These are phyloP conservation scores for Phyllosticta ampelicida DNA, from an alignment of 2,329 filamentous ascomycete genomes.

Conservation along the genomic window DNA sequence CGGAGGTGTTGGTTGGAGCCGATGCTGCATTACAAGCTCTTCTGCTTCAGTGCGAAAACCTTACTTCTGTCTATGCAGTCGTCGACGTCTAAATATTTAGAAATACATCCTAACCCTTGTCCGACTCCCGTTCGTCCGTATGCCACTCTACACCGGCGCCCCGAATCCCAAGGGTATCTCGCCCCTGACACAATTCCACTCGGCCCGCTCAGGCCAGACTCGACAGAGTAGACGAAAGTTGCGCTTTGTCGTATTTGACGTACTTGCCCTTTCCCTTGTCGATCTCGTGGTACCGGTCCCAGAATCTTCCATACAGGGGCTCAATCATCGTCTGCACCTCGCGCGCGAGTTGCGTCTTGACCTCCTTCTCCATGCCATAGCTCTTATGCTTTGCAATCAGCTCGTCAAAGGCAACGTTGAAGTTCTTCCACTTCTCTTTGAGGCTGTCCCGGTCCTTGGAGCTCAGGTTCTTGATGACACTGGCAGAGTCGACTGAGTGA, in stretches of 20 bases:
- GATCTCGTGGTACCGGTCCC: conserved; percentile 93
- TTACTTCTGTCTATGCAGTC: no score
- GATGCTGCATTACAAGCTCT: no score
- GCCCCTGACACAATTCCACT: conserved; percentile 13
- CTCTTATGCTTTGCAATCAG: conserved; percentile 72
- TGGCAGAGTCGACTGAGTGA: conserved; percentile 56
- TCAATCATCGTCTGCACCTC: conserved; percentile 89
- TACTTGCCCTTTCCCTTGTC: conserved; percentile 98
- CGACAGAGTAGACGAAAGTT: conserved; percentile 54
- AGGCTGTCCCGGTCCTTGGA: conserved; percentile 93
- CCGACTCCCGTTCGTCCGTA: conserved; percentile 3
- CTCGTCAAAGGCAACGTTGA: conserved; percentile 86
- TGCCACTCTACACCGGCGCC: background rate
- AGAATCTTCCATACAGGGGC: conserved; percentile 88
- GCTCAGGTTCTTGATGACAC: conserved; percentile 70
- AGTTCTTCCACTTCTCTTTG: conserved; percentile 88
- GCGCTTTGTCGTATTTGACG: conserved; percentile 88
- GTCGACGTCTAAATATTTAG: background rate
- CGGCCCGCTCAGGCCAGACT: conserved; percentile 27
- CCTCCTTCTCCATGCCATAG: conserved; percentile 84
- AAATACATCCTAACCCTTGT: background rate
- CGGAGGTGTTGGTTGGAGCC: no score
- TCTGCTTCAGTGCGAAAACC: no score
- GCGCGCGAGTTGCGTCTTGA: conserved; percentile 65
- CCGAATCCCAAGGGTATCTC: conserved; percentile 7